Evolutionary conservation across 257 asterid species (phyloP).

Genomic region (Solanum tacnaense): DNA sequence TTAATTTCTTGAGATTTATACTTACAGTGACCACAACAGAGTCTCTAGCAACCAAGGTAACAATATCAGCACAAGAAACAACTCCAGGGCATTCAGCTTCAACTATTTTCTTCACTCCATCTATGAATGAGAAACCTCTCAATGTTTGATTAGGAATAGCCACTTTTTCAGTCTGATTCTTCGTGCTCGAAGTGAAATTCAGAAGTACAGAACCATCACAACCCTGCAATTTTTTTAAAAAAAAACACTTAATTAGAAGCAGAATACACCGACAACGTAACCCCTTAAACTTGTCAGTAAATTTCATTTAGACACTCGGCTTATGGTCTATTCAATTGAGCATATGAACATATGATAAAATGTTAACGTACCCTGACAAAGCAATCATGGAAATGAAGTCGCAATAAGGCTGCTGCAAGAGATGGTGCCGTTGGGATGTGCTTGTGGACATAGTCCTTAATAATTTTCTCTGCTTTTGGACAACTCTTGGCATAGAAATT

Average conservation of each 20-base stretch:
- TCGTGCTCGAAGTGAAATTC: slow-evolving; percentile 9
- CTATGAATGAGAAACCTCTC: slow-evolving; percentile 7
- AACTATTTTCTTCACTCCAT: slow-evolving; percentile 1
- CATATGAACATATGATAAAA: background rate
- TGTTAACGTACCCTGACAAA: slow-evolving; percentile 11
- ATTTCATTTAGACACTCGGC: background rate
- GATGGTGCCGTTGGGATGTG: slow-evolving; percentile 1
- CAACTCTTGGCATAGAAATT: background rate
- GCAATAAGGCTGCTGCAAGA: slow-evolving; percentile 17
- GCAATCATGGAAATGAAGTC: slow-evolving; percentile 27
- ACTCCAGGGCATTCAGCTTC: slow-evolving; percentile 10
- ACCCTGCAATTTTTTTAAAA: background rate
- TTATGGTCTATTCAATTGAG: background rate
- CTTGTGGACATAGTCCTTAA: background rate
- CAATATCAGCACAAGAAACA: slow-evolving; percentile 13
- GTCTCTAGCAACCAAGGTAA: slow-evolving; percentile 15
- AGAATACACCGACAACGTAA: background rate
- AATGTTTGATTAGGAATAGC: background rate
- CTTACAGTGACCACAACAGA: slow-evolving; percentile 5
- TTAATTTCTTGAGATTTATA: background rate
- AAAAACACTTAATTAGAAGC: background rate
- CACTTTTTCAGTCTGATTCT: background rate
- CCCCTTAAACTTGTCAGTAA: background rate
- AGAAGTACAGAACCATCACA: slow-evolving; percentile 14
- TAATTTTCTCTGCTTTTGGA: slow-evolving; percentile 8